Evolutionary conservation across 2,329 filamentous ascomycete genomes (phyloP).

Genomic region (Fusarium begoniae): DNA sequence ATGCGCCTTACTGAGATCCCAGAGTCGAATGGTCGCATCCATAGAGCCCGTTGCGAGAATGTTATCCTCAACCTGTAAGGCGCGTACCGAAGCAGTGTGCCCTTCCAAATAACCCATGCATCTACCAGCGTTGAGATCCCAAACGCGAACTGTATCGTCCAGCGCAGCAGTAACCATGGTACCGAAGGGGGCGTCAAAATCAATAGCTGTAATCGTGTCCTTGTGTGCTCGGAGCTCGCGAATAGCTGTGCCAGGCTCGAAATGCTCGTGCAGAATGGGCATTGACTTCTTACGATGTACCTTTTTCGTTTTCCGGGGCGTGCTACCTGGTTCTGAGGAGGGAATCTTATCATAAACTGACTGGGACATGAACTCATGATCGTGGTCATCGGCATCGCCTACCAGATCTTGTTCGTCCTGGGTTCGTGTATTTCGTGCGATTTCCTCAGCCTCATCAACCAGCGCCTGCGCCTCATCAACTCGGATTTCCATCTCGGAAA

Average conservation of each 20-base stretch:
- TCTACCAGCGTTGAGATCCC: slow-evolving; percentile 93
- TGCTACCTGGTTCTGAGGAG: slow-evolving; percentile 55
- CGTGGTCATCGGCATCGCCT: slow-evolving; percentile 59
- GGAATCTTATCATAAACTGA: slow-evolving; percentile 96
- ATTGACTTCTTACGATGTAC: slow-evolving; percentile 81
- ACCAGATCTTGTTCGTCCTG: slow-evolving; percentile 64
- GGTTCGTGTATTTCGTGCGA: slow-evolving; percentile 61
- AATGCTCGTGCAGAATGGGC: slow-evolving; percentile 95
- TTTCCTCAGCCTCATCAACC: slow-evolving; percentile 66
- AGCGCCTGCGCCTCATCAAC: slow-evolving; percentile 70
- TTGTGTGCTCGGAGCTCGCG: slow-evolving; percentile 88
- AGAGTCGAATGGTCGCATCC: slow-evolving; percentile 92
- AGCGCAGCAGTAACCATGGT: slow-evolving; percentile 91
- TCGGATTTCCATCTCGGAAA: slow-evolving; percentile 69
- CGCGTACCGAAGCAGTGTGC: slow-evolving; percentile 91
- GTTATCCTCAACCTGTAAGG: slow-evolving; percentile 94
- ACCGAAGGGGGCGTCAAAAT: slow-evolving; percentile 97
- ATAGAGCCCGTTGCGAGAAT: slow-evolving; percentile 93
- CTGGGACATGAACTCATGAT: slow-evolving; percentile 87
- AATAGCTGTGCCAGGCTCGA: slow-evolving; percentile 88
- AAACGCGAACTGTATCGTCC: slow-evolving; percentile 93
- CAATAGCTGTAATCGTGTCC: slow-evolving; percentile 87
- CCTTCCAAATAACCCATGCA: slow-evolving; percentile 94
- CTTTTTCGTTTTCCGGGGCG: slow-evolving; percentile 60
- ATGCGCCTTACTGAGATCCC: slow-evolving; percentile 91